A percentile compares a stretch with the other conserved stretches of the same genome.
These are phyloP conservation scores for Haemoproteus tartakovskyi DNA, from an alignment of 169 alveolate genomes.

Conservation along the genomic window DNA sequence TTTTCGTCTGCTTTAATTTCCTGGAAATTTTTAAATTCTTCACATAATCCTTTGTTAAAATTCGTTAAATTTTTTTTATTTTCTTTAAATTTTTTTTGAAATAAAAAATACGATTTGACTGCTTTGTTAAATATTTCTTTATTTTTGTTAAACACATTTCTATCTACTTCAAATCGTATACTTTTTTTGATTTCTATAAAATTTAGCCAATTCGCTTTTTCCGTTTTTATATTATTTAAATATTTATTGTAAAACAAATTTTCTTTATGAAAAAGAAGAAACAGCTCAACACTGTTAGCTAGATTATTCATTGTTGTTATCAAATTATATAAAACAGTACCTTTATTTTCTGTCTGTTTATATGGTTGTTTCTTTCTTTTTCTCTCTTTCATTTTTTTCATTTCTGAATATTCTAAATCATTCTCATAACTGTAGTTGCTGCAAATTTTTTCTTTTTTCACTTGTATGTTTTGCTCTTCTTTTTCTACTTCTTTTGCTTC, in stretches of 20 bases:
- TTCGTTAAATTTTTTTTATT: conserved; percentile 34
- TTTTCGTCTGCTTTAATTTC: conserved; percentile 32
- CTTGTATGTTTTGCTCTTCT: no score
- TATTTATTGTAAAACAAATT: conserved; percentile 43
- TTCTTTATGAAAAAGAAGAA: conserved; percentile 28
- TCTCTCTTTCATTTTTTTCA: neutral
- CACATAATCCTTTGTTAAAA: conserved; percentile 45
- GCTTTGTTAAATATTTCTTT: conserved; percentile 49
- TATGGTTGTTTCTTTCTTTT: neutral
- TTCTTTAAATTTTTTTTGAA: conserved; percentile 54
- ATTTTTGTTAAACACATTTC: conserved; percentile 54
- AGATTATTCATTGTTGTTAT: conserved; percentile 3
- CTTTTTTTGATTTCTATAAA: conserved; percentile 44
- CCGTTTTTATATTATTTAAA: conserved; percentile 32
- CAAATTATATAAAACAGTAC: neutral
- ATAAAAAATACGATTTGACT: conserved; percentile 40
- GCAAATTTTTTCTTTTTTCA: no score
- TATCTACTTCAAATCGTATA: conserved; percentile 30
- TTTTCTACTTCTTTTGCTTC: neutral
- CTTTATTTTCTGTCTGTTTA: neutral
- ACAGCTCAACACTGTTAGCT: conserved; percentile 32
- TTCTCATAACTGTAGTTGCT: neutral
- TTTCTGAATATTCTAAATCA: neutral
- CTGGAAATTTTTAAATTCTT: conserved; percentile 55
- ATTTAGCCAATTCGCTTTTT: conserved; percentile 40